Evolutionary conservation across 495 filamentous ascomycete genomes (phyloP), one percentile per base, ranked within the genome.

Genomic region (Talaromyces trachyspermus): DNA sequence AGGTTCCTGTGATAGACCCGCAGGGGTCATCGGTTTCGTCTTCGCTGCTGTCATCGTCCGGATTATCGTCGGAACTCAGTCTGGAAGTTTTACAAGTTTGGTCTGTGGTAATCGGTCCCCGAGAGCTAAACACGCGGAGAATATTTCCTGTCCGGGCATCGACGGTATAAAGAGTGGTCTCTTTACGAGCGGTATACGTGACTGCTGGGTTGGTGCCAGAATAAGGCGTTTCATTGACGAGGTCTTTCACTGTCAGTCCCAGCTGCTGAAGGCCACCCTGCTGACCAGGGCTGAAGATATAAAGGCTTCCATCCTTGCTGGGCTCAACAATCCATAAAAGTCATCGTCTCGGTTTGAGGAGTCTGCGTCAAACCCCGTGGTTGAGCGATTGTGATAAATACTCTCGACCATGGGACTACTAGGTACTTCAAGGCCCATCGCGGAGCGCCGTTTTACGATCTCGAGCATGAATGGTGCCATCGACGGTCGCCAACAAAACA

Each of bases 401-500:
- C 87, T 95, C 62, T 95, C 84, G 51, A 98, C 86, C 73, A 94
- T 85, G 47, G 92, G 88, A 54, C 81, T 80, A 54, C 86, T 84
- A 40, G 70, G 69, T 39, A 85, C 77, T 65, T 86, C 81, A 95
- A 73, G 57, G 81, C 81, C 92, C 92, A 98, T 62, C 78, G 84
- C 49, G 80, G 74, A 37, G 82, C 68, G 42, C 92, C 49, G 81
- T 90, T 61, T 85, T 86, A 54, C 92, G 78, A 70, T 96, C 89
- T 69, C 82, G 80, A 59, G 94, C 92, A 74, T 95, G 86, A 63
- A 98, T 80, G 51, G 85, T 86, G 72, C 92, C 92, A 74, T 97
- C 88, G 75, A 98, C 85, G 78, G 94, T 97, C 85, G 94, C 89
- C 84, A 98, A 72, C 73, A 98, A 85, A 65, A 97, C 86, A 81